Base-by-base conservation (phyloP, 768 basidiomycete genomes). In the Plicaturopsis crispa region DNA sequence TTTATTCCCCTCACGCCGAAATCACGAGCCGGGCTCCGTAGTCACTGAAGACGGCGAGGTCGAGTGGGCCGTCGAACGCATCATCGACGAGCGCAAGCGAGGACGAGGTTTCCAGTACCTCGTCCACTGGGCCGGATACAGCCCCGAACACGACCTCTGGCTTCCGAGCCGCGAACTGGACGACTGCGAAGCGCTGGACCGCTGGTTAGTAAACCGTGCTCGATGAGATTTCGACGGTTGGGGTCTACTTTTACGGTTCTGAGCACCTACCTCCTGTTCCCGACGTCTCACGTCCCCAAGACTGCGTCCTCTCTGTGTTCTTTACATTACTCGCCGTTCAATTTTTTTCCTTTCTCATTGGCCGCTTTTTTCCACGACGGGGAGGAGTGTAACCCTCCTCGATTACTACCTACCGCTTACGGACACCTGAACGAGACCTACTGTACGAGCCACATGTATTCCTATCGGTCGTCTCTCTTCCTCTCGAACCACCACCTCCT, bases 1-100 rank as follows among this genome's bases (percentile, higher is more conserved):
- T 0, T 35, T 56, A 0, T 72, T 70, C 46, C 67, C 69, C 1
- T 50, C 51, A 0, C 52, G 61, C 0, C 39, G 37, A 11, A 17
- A 40, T 10, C 13, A 39, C 7, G 12, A 28, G 10, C 48, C 51
- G 10, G 39, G 46, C 8, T 55, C 59, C 0, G 40, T 59, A 4
- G 22, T 60, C 11, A 53, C 41, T 0, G 36, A 32, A 3, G 53
- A 59, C 18, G 57, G 60, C 13, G 3, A 20, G 3, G 44, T 50
- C 20, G 59, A 63, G 39, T 48, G 37, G 17, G 16, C 45, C 6
- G 45, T 64, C 19, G 58, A 63, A 6, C 14, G 38, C 1, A 63
- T 66, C 28, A 7, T 65, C 0, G 55, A 63, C 33, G 35, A 34
- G 10, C 40, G 50, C 1, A 22, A 39, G 0, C 31, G 39, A 0